Evolutionary conservation across 441 rosid genomes (phyloP).

Genomic region (Erodium moschatum): DNA sequence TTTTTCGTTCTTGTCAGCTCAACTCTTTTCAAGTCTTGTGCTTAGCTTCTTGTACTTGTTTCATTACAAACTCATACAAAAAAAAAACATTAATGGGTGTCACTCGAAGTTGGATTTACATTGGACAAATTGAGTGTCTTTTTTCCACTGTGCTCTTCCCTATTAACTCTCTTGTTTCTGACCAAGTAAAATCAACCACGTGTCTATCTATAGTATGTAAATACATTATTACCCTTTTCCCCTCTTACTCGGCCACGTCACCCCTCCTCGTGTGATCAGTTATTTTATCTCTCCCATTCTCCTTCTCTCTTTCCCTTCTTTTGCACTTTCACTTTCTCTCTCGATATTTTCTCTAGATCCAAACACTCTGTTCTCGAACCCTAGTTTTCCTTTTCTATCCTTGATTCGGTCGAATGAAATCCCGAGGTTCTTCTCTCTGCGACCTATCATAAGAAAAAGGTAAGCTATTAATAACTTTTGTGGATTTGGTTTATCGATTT

Average conservation of each 20-base stretch:
- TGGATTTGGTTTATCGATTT: neutral
- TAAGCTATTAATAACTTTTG: neutral
- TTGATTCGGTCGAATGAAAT: neutral
- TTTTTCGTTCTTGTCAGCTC: no score
- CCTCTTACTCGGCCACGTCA: constrained; percentile 12
- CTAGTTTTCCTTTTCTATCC: neutral
- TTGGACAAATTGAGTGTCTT: no score
- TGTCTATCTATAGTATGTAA: no score
- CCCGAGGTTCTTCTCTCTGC: neutral
- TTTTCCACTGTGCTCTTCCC: no score
- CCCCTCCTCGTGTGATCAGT: constrained; percentile 28
- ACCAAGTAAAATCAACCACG: no score
- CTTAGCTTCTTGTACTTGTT: no score
- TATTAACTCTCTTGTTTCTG: no score
- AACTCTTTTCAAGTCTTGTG: no score
- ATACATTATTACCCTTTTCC: neutral
- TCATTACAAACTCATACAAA: no score
- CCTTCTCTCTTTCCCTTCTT: neutral
- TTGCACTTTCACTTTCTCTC: constrained; percentile 11
- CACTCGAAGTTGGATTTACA: no score
- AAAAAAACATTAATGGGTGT: no score
- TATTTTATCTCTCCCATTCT: constrained; percentile 16
- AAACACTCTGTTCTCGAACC: constrained; percentile 5
- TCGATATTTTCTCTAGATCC: constrained; percentile 28
- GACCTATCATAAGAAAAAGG: neutral